phyloP scores from a whole-genome alignment of 805 yeast genomes.

The Komagataella pseudopastoris region DNA sequence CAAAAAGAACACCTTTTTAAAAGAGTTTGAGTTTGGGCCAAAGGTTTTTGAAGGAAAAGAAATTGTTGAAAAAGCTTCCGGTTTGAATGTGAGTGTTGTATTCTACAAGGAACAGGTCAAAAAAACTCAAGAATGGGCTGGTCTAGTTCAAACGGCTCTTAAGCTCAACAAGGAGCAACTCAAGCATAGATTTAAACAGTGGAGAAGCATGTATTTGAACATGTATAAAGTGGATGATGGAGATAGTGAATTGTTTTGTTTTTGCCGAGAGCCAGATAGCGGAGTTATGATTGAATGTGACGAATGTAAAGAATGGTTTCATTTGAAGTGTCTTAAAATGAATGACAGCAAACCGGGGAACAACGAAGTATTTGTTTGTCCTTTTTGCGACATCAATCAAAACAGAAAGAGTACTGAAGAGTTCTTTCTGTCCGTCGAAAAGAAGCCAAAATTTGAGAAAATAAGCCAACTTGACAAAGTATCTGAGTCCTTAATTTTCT shows the following conservation, averaged over 20 bases:
- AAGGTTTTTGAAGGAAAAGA: not conserved
- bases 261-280: conserved; percentile 47
- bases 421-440: conserved; percentile 5
- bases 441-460: conserved; percentile 5
- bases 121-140: not conserved
- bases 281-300: conserved; percentile 64
- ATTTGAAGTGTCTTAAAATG: conserved; percentile 39
- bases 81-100: not conserved
- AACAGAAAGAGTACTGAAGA: conserved; percentile 9
- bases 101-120: not conserved
- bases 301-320: conserved; percentile 61
- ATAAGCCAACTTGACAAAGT: not conserved
- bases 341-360: conserved; percentile 5
- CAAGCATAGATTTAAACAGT: not conserved
- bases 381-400: conserved; percentile 31
- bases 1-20: not conserved
- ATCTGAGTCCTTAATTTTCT: not conserved
- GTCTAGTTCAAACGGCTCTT: not conserved
- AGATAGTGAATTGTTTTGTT: conserved; percentile 26
- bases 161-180: not conserved
- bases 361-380: conserved; percentile 28
- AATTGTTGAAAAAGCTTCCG: not conserved
- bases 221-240: not conserved
- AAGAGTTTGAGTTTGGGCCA: not conserved
- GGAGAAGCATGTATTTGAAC: not conserved